Base-by-base conservation (phyloP, 192 early-diverging fungal species). In the Pilaira anomala region DNA sequence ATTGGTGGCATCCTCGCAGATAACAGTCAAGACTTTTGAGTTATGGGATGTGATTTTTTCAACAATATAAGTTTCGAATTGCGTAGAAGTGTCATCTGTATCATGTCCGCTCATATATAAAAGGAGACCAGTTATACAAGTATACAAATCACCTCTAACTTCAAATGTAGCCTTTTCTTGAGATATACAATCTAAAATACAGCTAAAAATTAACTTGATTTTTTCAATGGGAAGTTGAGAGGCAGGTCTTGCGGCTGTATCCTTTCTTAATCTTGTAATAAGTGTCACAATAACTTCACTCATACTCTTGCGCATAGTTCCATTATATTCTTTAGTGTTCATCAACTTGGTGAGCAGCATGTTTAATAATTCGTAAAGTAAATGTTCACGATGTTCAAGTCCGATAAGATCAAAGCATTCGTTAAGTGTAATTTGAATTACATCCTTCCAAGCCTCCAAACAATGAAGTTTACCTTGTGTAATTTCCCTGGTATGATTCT, bases 1-100 rank as follows among this genome's bases (percentile, higher is more conserved):
- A 65, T 93, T 89, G 1, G 84, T 84, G 0, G 94, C 94, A 72
- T 98, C 96, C 4, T 80, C 75, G 60, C 88, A 87, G 11, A 91
- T 73, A 0, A 83, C 65, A 55, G 92, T 91, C n/a, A 95, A 36
- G 5, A 63, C 13, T 2, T 21, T 18, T 24, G 93, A 89, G 13
- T 91, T 85, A 40, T 79, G 67, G 2, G 76, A 69, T 24, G 77
- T 63, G 2, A 87, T 71, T 1, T 78, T 74, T 1, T 81, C 66
- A 12, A 85, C 67, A 25, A 86, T 81, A 45, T 67, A 68, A 21
- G 65, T 62, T 61, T 83, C 79, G 2, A 75, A 51, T 41, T 49
- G 63, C 36, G 46, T 58, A 45, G 16, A 39, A 24, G 62, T 24
- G 3, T 41, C 25, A 11, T 60, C 36, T 3, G 52, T 49, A 13